A percentile compares a stretch with the other conserved stretches of the same genome.
Conservation (phyloP, 1,139 yeast species). For the Magnusiomyces fungicola region DNA sequence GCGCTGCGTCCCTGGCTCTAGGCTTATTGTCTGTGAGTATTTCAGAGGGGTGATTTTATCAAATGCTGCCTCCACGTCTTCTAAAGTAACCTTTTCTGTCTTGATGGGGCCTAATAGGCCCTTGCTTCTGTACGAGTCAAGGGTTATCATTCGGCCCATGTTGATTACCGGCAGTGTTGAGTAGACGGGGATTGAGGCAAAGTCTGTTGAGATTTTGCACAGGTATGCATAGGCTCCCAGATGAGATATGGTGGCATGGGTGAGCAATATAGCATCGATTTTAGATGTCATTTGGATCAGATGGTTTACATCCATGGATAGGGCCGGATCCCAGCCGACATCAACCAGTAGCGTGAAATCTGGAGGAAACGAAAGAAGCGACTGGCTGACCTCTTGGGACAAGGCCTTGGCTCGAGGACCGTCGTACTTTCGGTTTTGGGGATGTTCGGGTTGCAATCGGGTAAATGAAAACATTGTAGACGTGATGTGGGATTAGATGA, state of each 20-base stretch:
- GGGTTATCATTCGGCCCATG: constrained; percentile 76
- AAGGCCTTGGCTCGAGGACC: constrained; percentile 7
- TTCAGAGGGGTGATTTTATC: constrained; percentile 64
- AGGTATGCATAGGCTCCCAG: constrained; percentile 74
- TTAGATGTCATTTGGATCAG: constrained; percentile 32
- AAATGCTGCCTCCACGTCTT: constrained; percentile 74
- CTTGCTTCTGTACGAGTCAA: constrained; percentile 64
- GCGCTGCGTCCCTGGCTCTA: constrained; percentile 5
- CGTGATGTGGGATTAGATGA: no score
- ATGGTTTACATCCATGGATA: constrained; percentile 24
- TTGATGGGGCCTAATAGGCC: constrained; percentile 71
- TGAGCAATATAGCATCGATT: constrained; percentile 62
- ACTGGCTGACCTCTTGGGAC: constrained; percentile 11
- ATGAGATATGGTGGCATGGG: constrained; percentile 80
- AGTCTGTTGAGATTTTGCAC: constrained; percentile 54
- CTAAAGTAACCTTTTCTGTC: constrained; percentile 54
- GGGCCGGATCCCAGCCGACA: constrained; percentile 35
- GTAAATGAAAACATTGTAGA: constrained; percentile 13
- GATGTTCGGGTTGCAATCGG: constrained; percentile 6
- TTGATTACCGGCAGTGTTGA: constrained; percentile 85
- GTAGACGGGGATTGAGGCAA: constrained; percentile 66
- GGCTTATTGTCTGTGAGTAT: constrained; percentile 58
- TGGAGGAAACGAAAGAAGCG: constrained; percentile 25
- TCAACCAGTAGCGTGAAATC: constrained; percentile 30
- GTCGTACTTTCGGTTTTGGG: constrained; percentile 3